Percentiles rank a stretch among this genome's conserved stretches.
Conservation (phyloP, 1,284 basidiomycete species). For the Sanghuangporus sanghuang region DNA sequence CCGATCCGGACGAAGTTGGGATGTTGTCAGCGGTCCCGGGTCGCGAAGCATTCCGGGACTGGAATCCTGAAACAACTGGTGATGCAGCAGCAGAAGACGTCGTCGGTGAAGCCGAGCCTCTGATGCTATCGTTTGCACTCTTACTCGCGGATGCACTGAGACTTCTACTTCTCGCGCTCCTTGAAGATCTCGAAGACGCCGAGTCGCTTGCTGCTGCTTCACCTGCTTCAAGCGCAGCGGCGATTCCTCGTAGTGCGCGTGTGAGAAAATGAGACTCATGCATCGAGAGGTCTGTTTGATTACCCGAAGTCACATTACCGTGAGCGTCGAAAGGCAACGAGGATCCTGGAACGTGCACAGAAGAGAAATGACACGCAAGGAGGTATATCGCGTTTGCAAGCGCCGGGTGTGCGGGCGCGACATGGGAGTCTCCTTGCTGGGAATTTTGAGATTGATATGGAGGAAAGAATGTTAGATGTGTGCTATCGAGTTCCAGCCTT, state of each 20-base stretch:
- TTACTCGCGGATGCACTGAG: not conserved
- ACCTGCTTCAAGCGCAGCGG: constrained; percentile 17
- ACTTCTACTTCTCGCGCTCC: not conserved
- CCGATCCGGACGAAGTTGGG: not conserved
- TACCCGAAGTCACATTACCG: not conserved
- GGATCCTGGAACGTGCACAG: constrained; percentile 16
- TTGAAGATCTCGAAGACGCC: not conserved
- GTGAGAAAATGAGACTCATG: constrained; percentile 45
- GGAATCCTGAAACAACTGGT: not conserved
- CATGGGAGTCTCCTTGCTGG: not conserved
- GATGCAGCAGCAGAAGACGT: not conserved
- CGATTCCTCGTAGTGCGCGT: constrained; percentile 36
- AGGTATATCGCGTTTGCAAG: constrained; percentile 57
- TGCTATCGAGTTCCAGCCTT: constrained; percentile 35
- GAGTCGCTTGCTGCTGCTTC: constrained; percentile 8
- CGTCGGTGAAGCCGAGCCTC: not conserved
- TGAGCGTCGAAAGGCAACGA: not conserved
- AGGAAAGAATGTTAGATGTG: constrained; percentile 28
- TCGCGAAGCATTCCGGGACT: not conserved
- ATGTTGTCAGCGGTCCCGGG: not conserved
- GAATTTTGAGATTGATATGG: constrained; percentile 24
- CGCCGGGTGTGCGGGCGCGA: constrained; percentile 40
- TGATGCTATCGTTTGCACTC: not conserved
- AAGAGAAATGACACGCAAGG: constrained; percentile 50
- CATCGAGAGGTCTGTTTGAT: constrained; percentile 26